Evolutionary conservation across 495 filamentous ascomycete species (phyloP).

Genomic region (Penicillium daleae): DNA sequence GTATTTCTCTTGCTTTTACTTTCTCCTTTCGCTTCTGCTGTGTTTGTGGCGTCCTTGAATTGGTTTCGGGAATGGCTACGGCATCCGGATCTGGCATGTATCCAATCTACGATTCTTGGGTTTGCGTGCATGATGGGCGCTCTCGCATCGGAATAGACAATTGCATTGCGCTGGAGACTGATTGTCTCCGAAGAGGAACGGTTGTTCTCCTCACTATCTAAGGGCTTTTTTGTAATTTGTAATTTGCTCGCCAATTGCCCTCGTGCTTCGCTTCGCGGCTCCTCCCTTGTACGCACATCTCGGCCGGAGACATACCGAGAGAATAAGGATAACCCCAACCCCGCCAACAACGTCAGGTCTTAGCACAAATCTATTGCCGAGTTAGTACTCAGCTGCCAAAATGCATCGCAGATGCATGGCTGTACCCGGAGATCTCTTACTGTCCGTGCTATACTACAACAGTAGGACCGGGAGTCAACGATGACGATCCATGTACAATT

Average conservation of each 20-base stretch:
- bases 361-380: not conserved
- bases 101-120: slow-evolving; percentile 25
- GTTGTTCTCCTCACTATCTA: not conserved
- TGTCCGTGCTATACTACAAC: not conserved
- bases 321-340: not conserved
- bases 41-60: slow-evolving; percentile 25
- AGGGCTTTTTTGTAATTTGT: not conserved
- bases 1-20: not conserved
- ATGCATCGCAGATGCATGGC: not conserved
- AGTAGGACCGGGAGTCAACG: not conserved
- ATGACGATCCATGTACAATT: not conserved
- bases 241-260: not conserved
- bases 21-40: slow-evolving; percentile 8
- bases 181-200: not conserved
- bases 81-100: slow-evolving; percentile 19
- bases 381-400: not conserved
- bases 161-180: slow-evolving; percentile 22
- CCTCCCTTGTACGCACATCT: not conserved
- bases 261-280: not conserved
- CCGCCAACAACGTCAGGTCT: not conserved
- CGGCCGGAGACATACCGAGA: not conserved
- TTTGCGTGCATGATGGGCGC: slow-evolving; percentile 23
- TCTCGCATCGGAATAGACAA: slow-evolving; percentile 31
- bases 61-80: slow-evolving; percentile 24
- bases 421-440: not conserved